Evolutionary conservation across 2,329 filamentous ascomycete species (phyloP), one percentile per base, ranked within the genome.

Genomic region (Fusarium continuum): DNA sequence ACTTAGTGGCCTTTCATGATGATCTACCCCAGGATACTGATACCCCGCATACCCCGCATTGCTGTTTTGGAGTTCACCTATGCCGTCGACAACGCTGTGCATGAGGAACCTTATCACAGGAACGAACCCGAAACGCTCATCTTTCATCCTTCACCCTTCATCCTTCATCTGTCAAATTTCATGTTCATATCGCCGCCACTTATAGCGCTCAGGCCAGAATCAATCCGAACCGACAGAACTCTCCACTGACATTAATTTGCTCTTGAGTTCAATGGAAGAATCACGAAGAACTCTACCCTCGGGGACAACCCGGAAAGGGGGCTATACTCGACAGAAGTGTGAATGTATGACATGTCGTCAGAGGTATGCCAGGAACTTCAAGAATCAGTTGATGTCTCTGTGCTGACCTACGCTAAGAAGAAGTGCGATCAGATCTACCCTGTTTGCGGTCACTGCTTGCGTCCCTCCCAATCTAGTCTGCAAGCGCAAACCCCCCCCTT

Each of bases 261-360:
- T 14, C 28, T 14, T 14, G 28, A 29, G 28, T 14, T 14, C 11
- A 29, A 29, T 29, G 28, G 11, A 29, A 11, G 28, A 29, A 29
- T 14, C 28, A 29, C 28, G 28, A 11, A 14, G 28, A 29, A 29
- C 11, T 7, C 14, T 29, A n/a, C 16, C 22, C 23, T 35, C 34
- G 11, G 29, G 10, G 16, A 8, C 28, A 22, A 16, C 31, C 19
- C 34, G 26, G 19, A 61, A 54, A 22, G 47, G 49, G 14, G 65
- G 65, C 5, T 69, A 65, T 39, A 64, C 60, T 9, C 61, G 64
- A 26, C 61, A 70, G 47, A 53, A 66, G 22, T 56, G 56, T 10
- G 65, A 61, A 17, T 70, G 68, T 36, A 23, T 61, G 23, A 70
- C 67, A 8, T 70, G 61, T n/a, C 57, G 65, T 25, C 54, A 58